phyloP scores from a whole-genome alignment of 2,329 filamentous ascomycete genomes.

The Beauveria caledonica region DNA sequence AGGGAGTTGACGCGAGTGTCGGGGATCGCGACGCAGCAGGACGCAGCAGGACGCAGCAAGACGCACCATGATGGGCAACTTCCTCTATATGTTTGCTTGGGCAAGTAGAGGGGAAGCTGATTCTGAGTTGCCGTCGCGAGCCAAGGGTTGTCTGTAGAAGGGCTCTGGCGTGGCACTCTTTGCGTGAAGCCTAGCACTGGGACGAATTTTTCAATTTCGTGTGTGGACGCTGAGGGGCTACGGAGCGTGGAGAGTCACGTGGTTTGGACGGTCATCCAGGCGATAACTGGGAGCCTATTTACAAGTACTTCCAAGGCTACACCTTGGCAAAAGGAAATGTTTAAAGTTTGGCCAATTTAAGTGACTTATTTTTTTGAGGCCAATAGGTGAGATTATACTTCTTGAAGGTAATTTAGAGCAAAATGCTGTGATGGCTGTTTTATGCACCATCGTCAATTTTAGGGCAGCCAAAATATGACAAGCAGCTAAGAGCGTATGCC shows the following conservation, averaged over 20 bases:
- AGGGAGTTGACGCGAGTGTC: background rate
- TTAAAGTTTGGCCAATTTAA: background rate
- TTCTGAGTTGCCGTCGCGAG: conserved; percentile 30
- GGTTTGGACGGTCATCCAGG: conserved; percentile 20
- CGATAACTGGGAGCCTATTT: background rate
- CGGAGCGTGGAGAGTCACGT: conserved; percentile 25
- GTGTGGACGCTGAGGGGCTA: conserved; percentile 38
- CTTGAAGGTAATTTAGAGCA: no score
- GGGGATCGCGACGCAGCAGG: conserved; percentile 5
- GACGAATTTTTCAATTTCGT: conserved; percentile 38
- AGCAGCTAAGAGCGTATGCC: no score
- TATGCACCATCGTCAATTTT: no score
- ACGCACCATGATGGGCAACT: conserved; percentile 45
- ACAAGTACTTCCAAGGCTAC: background rate
- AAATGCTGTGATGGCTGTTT: no score
- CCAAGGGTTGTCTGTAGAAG: conserved; percentile 26
- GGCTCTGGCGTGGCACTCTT: conserved; percentile 31
- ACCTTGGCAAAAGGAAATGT: background rate
- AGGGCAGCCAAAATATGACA: no score
- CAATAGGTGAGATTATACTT: no score
- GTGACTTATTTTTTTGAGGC: background rate
- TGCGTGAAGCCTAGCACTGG: conserved; percentile 28
- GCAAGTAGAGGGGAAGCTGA: conserved; percentile 29
- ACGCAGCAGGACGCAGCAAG: conserved; percentile 15
- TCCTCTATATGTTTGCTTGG: conserved; percentile 35